These are phyloP conservation scores for Isatis tinctoria DNA, from an alignment of 345 rosid species.

Conservation along the genomic window DNA sequence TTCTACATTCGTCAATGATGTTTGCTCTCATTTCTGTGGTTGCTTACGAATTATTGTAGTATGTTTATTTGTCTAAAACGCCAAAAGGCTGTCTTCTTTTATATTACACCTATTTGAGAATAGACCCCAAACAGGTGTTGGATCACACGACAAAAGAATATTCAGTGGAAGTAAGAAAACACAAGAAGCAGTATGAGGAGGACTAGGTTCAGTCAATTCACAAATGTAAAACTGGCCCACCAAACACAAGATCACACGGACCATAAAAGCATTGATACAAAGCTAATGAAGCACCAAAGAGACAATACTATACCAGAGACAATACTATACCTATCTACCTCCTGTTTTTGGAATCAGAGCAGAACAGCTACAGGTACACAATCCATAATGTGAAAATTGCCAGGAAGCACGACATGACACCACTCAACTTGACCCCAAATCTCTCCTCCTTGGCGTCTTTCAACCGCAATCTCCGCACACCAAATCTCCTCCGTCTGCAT, in stretches of 20 bases:
- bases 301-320: not conserved
- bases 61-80: too few species aligned
- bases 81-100: too few species aligned
- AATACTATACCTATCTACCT: not conserved
- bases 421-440: constrained; percentile 25
- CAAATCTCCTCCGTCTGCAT: constrained; percentile 23
- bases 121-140: not conserved
- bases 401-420: constrained; percentile 25
- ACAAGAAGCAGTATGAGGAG: not conserved
- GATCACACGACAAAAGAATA: not conserved
- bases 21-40: too few species aligned
- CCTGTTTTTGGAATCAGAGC: not conserved
- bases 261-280: not conserved
- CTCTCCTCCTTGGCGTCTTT: constrained; percentile 4
- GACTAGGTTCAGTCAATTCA: not conserved
- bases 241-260: not conserved
- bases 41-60: too few species aligned
- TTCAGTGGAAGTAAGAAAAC: not conserved
- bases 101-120: too few species aligned
- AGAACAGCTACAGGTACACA: constrained; percentile 21
- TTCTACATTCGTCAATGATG: too few species aligned
- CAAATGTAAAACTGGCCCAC: not conserved
- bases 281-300: not conserved
- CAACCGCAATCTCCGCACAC: constrained; percentile 26
- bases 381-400: constrained; percentile 24